These are phyloP conservation scores for Dipsacomyces acuminosporus DNA, from an alignment of 371 early-diverging fungal genomes.

Conservation along the genomic window DNA sequence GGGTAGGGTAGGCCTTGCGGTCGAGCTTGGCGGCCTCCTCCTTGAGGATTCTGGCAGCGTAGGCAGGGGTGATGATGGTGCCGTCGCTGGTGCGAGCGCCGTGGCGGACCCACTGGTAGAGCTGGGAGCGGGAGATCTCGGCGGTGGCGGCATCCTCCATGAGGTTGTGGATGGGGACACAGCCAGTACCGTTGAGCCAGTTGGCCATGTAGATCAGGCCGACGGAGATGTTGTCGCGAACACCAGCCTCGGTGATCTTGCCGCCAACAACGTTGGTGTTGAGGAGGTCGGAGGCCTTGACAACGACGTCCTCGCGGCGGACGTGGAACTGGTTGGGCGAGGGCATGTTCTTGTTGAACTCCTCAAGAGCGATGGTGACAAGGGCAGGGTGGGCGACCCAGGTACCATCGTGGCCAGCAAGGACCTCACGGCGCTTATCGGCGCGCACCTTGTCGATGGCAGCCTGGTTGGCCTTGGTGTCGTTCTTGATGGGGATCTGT, in stretches of 20 bases:
- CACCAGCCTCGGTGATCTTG: constrained; percentile 79
- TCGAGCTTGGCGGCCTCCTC: constrained; percentile 77
- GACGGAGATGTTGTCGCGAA: constrained; percentile 87
- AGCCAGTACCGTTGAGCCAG: constrained; percentile 92
- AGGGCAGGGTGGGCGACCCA: constrained; percentile 98
- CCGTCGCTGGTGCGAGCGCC: constrained; percentile 77
- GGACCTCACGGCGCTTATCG: constrained; percentile 92
- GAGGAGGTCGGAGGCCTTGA: constrained; percentile 77
- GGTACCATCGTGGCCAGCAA: constrained; percentile 92
- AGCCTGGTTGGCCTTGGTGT: constrained; percentile 75
- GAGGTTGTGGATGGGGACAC: constrained; percentile 94
- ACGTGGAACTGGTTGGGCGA: constrained; percentile 91
- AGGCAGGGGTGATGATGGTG: constrained; percentile 67
- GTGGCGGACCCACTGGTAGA: constrained; percentile 96
- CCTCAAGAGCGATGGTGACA: constrained; percentile 75
- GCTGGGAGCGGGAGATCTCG: constrained; percentile 93
- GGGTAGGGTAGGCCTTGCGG: constrained; percentile 65
- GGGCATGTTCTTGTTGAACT: constrained; percentile 93
- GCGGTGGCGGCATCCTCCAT: constrained; percentile 98
- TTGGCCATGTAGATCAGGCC: constrained; percentile 92
- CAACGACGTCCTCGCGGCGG: constrained; percentile 84
- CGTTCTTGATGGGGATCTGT: constrained; percentile 94
- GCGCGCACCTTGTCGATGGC: constrained; percentile 90
- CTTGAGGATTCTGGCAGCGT: constrained; percentile 68
- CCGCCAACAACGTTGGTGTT: constrained; percentile 72